phyloP scores from a whole-genome alignment of 140 eudicot species.

The Stevia rebaudiana region DNA sequence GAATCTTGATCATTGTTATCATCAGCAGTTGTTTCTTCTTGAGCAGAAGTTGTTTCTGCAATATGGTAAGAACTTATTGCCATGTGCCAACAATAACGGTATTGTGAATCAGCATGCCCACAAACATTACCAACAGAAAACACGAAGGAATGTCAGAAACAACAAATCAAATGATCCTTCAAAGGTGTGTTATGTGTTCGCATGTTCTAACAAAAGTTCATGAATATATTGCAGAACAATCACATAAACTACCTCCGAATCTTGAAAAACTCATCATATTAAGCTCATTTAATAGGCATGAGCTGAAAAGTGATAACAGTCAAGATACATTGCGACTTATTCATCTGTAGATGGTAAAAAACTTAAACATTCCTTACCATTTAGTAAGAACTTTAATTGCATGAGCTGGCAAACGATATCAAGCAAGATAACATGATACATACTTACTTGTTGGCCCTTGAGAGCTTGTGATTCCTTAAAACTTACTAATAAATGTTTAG shows the following conservation, averaged over 20 bases:
- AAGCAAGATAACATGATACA: neutral
- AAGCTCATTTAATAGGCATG: conserved; percentile 12
- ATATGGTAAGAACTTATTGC: conserved; percentile 12
- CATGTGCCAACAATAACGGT: conserved; percentile 10
- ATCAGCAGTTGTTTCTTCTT: conserved; percentile 16
- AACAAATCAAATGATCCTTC: neutral
- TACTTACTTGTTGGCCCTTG: conserved; percentile 9
- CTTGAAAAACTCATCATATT: conserved; percentile 4
- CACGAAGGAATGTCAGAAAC: neutral
- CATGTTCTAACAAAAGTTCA: conserved; percentile 15
- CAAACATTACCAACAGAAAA: neutral
- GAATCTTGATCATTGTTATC: conserved; percentile 13
- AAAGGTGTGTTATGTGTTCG: neutral
- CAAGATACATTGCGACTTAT: conserved; percentile 5
- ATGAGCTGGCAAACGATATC: conserved; percentile 2
- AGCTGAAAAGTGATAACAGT: conserved; percentile 7
- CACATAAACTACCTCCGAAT: conserved; percentile 9
- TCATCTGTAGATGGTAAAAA: neutral
- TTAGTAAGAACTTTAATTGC: conserved; percentile 1
- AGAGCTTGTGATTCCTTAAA: neutral
- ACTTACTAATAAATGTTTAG: neutral
- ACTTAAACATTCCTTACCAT: neutral
- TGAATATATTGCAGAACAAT: conserved; percentile 8
- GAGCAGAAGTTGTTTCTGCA: conserved; percentile 21
- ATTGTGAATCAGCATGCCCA: conserved; percentile 20